A percentile compares a stretch with the other conserved stretches of the same genome.
These are phyloP conservation scores for Maudiozyma serrabonitensis DNA, from an alignment of 805 yeast genomes.

Conservation along the genomic window DNA sequence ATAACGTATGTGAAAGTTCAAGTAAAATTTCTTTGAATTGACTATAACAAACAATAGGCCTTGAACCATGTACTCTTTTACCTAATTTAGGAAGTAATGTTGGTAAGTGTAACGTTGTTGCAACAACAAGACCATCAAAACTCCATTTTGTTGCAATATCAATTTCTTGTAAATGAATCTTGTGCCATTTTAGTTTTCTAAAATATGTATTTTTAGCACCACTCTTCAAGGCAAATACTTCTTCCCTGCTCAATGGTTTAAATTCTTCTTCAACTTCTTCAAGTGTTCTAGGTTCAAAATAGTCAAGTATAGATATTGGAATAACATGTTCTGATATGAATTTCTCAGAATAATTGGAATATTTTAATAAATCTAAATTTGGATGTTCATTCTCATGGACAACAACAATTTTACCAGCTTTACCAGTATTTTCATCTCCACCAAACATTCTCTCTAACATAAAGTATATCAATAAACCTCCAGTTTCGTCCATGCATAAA, in stretches of 20 bases:
- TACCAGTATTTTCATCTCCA: slow-evolving; percentile 14
- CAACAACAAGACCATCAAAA: slow-evolving; percentile 70
- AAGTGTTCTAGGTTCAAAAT: slow-evolving; percentile 58
- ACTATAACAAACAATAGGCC: slow-evolving; percentile 76
- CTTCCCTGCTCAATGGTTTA: slow-evolving; percentile 36
- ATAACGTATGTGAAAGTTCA: slow-evolving; percentile 56
- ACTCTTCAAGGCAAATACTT: slow-evolving; percentile 45
- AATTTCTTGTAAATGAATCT: slow-evolving; percentile 34
- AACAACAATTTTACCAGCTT: slow-evolving; percentile 54
- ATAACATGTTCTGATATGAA: slow-evolving; percentile 47
- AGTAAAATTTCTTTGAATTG: slow-evolving; percentile 74
- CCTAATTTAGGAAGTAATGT: slow-evolving; percentile 53
- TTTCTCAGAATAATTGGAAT: slow-evolving; percentile 52
- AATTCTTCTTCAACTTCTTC: slow-evolving; percentile 37
- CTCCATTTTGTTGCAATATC: slow-evolving; percentile 40
- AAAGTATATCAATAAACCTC: slow-evolving; percentile 79
- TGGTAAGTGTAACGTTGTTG: slow-evolving; percentile 62
- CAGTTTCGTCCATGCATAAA: slow-evolving; percentile 85
- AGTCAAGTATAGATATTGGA: slow-evolving; percentile 68
- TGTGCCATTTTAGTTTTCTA: slow-evolving; percentile 47
- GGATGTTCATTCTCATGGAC: slow-evolving; percentile 93
- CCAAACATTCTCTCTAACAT: slow-evolving; percentile 83
- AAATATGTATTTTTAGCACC: slow-evolving; percentile 56
- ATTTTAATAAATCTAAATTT: slow-evolving; percentile 59
- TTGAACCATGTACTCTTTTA: slow-evolving; percentile 66